Evolutionary conservation across 192 early-diverging fungal genomes (phyloP).

Genomic region (Mortierella hygrophila): DNA sequence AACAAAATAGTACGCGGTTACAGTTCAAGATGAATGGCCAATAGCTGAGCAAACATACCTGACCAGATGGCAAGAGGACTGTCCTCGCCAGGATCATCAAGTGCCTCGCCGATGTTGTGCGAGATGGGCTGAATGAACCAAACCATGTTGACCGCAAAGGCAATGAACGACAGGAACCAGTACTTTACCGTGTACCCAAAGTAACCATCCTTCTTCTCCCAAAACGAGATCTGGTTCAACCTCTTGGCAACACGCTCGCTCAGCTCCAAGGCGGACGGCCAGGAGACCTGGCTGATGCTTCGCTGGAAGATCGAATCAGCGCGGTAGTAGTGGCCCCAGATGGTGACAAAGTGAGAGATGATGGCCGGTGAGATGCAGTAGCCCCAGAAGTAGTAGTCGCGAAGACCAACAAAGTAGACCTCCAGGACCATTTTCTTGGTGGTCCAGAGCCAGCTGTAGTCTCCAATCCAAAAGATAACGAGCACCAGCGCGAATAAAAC

Average conservation of each 20-base stretch:
- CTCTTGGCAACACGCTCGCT: neutral
- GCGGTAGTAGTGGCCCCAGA: slow-evolving; percentile 31
- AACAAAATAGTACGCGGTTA: neutral
- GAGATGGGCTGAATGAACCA: slow-evolving; percentile 15
- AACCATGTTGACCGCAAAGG: slow-evolving; percentile 2
- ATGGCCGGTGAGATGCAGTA: slow-evolving; percentile 10
- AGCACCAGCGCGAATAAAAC: neutral
- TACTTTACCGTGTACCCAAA: slow-evolving; percentile 17
- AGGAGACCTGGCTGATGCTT: neutral
- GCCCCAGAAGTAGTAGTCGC: slow-evolving; percentile 15
- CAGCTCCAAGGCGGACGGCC: neutral
- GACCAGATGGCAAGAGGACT: slow-evolving; percentile 17
- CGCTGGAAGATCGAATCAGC: slow-evolving; percentile 16
- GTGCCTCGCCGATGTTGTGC: neutral
- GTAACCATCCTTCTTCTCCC: slow-evolving; percentile 39
- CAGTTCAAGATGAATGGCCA: neutral
- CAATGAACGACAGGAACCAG: neutral
- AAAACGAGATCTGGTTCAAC: slow-evolving; percentile 30
- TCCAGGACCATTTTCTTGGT: neutral
- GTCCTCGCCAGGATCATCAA: neutral
- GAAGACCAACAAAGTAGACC: slow-evolving; percentile 10
- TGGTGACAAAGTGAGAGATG: slow-evolving; percentile 17
- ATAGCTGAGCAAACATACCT: neutral
- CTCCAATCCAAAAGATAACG: slow-evolving; percentile 1
- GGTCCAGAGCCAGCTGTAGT: slow-evolving; percentile 13